phyloP scores from a whole-genome alignment of 2,329 filamentous ascomycete genomes.

The Aspergillus niger region DNA sequence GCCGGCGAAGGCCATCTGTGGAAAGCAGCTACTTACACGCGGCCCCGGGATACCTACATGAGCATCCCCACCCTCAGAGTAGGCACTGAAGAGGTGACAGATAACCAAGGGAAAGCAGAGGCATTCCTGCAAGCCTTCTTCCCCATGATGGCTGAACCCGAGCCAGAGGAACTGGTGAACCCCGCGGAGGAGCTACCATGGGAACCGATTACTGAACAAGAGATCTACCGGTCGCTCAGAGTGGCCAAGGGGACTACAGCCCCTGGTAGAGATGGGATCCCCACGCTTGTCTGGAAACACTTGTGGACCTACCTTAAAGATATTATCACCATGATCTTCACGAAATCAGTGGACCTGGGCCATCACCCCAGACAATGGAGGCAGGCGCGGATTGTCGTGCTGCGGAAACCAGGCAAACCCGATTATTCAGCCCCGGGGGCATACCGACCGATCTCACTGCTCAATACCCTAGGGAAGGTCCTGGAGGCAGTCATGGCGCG shows the following conservation, averaged over 20 bases:
- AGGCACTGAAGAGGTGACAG: slow-evolving; percentile 11
- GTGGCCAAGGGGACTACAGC: no score
- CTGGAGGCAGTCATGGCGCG: slow-evolving; percentile 21
- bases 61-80: slow-evolving; percentile 22
- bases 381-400: slow-evolving; percentile 25
- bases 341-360: slow-evolving; percentile 17
- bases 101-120: slow-evolving; percentile 24
- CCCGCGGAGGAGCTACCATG: no score
- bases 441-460: slow-evolving; percentile 23
- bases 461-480: slow-evolving; percentile 27
- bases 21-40: slow-evolving; percentile 22
- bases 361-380: slow-evolving; percentile 22
- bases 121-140: slow-evolving; percentile 23
- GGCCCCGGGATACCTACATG: slow-evolving; percentile 13
- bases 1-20: slow-evolving; percentile 20
- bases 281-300: slow-evolving; percentile 16
- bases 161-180: no score
- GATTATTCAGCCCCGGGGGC: no score
- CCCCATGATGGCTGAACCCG: slow-evolving; percentile 12
- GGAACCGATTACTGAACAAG: no score
- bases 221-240: no score
- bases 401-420: slow-evolving; percentile 30
- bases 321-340: slow-evolving; percentile 19
- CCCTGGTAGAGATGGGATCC: slow-evolving; percentile 2
- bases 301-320: slow-evolving; percentile 10